phyloP scores from a whole-genome alignment of 148 eudicot genomes.

The Agrostemma githago region DNA sequence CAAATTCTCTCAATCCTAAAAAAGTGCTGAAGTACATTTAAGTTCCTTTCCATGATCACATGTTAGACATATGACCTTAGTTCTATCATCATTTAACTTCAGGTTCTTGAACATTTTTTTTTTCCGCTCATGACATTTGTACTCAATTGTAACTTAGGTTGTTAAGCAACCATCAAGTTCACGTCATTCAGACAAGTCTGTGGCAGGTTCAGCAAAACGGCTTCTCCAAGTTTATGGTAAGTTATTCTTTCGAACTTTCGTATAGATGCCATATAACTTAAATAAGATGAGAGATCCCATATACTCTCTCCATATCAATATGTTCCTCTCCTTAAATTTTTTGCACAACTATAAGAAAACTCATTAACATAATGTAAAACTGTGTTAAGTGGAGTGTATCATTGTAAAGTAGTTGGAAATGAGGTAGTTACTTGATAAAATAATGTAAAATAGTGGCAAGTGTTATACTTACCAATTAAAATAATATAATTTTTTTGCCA shows the following conservation, averaged over 20 bases:
- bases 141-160: conserved; percentile 34
- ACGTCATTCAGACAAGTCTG: conserved; percentile 57
- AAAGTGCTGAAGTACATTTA: background rate
- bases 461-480: no score
- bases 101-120: conserved; percentile 7
- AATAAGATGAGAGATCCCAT: background rate
- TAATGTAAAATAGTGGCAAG: no score
- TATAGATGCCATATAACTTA: background rate
- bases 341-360: no score
- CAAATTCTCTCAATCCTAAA: background rate
- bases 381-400: no score
- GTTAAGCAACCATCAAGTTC: conserved; percentile 53
- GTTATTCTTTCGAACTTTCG: conserved; percentile 7
- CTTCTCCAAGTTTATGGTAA: conserved; percentile 92
- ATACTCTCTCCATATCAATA: background rate
- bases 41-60: conserved; percentile 5
- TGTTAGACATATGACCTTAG: conserved; percentile 1
- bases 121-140: background rate
- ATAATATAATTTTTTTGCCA: no score
- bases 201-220: conserved; percentile 48
- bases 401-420: no score
- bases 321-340: no score
- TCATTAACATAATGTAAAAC: no score
- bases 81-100: background rate
- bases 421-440: no score